phyloP scores from a whole-genome alignment of 768 basidiomycete species.

The Dentipellis fragilis region DNA sequence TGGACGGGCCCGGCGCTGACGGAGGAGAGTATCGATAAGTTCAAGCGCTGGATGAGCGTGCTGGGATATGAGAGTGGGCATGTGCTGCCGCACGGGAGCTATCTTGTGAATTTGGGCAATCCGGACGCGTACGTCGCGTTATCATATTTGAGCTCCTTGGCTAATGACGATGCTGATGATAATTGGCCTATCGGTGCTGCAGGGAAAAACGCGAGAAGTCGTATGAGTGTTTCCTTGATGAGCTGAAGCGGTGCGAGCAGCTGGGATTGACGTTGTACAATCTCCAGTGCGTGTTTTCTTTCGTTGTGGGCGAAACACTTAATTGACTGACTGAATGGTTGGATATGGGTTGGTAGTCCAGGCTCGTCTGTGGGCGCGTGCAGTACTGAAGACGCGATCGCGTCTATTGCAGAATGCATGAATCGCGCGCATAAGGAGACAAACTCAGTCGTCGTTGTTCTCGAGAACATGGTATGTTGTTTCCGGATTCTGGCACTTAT shows the following conservation, averaged over 20 bases:
- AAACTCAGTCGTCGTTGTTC: conserved; percentile 43
- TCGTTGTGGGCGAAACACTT: neutral
- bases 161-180: neutral
- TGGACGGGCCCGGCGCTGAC: conserved; percentile 62
- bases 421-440: conserved; percentile 67
- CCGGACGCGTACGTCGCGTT: conserved; percentile 49
- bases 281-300: conserved; percentile 56
- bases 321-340: neutral
- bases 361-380: conserved; percentile 73
- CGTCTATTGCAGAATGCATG: conserved; percentile 58
- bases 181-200: neutral
- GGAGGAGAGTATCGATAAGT: conserved; percentile 39
- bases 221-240: conserved; percentile 76
- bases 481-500: too few relatives aligned
- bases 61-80: conserved; percentile 53
- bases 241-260: conserved; percentile 66
- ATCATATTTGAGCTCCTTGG: neutral
- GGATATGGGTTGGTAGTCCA: conserved; percentile 34
- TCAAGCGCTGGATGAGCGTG: conserved; percentile 50
- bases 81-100: conserved; percentile 77
- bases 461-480: conserved; percentile 72
- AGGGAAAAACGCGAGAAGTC: conserved; percentile 63
- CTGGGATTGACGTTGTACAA: conserved; percentile 71
- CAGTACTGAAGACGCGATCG: conserved; percentile 49
- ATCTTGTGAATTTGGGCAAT: conserved; percentile 79